Conservation (phyloP, 805 yeast genomes). For the Clavispora asparagi region DNA sequence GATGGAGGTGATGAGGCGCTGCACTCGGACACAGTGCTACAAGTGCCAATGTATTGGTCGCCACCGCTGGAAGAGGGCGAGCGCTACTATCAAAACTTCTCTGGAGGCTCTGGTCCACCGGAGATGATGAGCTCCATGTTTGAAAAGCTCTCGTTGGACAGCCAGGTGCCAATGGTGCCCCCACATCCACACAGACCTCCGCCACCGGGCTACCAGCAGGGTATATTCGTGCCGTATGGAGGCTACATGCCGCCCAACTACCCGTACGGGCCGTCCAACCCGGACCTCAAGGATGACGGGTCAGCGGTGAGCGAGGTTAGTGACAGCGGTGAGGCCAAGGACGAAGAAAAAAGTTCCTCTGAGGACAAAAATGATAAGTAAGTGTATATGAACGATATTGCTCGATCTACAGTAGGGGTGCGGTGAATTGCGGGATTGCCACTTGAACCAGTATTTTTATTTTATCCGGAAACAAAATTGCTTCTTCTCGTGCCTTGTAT, state of each 20-base stretch:
- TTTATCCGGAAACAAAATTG: no score
- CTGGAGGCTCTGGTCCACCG: background rate
- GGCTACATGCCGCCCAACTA: constrained; percentile 1
- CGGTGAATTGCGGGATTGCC: no score
- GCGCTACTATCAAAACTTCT: background rate
- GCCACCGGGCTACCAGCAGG: background rate
- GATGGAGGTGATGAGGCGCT: background rate
- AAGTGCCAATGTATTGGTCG: background rate
- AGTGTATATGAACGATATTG: background rate
- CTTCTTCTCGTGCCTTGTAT: no score
- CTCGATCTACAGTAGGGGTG: background rate
- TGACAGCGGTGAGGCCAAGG: background rate
- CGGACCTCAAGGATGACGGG: background rate
- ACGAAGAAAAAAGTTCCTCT: background rate
- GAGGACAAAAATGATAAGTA: background rate
- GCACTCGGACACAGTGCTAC: background rate
- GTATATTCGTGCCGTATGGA: constrained; percentile 1
- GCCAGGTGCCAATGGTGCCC: background rate
- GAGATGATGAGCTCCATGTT: background rate
- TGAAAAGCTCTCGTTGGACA: constrained; percentile 1
- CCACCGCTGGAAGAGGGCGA: background rate
- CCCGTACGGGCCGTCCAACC: background rate
- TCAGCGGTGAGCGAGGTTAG: background rate
- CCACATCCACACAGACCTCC: background rate
- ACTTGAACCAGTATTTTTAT: no score